phyloP scores from a whole-genome alignment of 495 filamentous ascomycete species.

The Xylaria intraflava region DNA sequence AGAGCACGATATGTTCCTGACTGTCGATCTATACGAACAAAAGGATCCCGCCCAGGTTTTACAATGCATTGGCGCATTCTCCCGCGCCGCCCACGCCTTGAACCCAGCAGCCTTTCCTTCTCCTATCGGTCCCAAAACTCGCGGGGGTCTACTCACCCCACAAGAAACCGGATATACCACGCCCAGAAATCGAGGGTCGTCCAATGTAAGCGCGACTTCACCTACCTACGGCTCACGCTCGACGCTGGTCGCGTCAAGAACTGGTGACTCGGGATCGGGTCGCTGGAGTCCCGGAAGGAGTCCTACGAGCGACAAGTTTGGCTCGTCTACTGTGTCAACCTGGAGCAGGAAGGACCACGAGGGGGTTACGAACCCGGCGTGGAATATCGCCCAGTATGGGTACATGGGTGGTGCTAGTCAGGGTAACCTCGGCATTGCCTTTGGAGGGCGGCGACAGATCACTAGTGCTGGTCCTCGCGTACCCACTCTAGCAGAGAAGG shows the following conservation, averaged over 20 bases:
- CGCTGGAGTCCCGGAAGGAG: slow-evolving; percentile 58
- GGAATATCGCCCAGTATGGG: slow-evolving; percentile 98
- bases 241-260: slow-evolving; percentile 38
- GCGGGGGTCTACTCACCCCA: slow-evolving; percentile 58
- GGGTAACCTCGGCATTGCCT: slow-evolving; percentile 87
- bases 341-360: slow-evolving; percentile 88
- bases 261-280: slow-evolving; percentile 47
- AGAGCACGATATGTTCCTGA: slow-evolving; percentile 92
- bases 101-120: slow-evolving; percentile 67
- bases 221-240: slow-evolving; percentile 40
- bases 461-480: slow-evolving; percentile 74
- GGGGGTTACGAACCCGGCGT: slow-evolving; percentile 74
- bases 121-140: slow-evolving; percentile 62
- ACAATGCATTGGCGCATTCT: slow-evolving; percentile 89
- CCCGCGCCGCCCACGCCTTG: slow-evolving; percentile 71
- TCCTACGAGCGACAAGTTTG: slow-evolving; percentile 31
- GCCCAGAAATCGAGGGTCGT: slow-evolving; percentile 53
- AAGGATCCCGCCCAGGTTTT: slow-evolving; percentile 97
- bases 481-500: slow-evolving; percentile 57
- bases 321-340: slow-evolving; percentile 58
- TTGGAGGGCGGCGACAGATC: slow-evolving; percentile 88
- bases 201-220: slow-evolving; percentile 60
- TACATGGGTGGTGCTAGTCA: slow-evolving; percentile 98
- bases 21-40: slow-evolving; percentile 90
- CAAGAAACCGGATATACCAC: slow-evolving; percentile 55